Evolutionary conservation across 2,329 filamentous ascomycete species (phyloP), one percentile per base, ranked within the genome.

Genomic region (Xylariaceae sp.): DNA sequence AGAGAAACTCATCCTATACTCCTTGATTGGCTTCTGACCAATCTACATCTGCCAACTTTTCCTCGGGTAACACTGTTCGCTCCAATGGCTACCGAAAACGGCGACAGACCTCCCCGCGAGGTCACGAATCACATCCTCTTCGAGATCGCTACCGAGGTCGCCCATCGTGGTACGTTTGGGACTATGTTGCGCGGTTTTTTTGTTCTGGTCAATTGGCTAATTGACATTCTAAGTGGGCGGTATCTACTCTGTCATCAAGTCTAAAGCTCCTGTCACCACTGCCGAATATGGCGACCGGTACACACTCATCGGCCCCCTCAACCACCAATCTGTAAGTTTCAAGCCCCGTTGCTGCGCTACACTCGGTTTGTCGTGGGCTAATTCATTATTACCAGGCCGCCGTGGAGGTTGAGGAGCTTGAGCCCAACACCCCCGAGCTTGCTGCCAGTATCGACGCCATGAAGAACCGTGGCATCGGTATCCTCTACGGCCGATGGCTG

Each of bases 191-290:
- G 8, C 33, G 9, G 8, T 19, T 19, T 12, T 17, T 6, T 17
- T 19, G 33, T 19, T 6, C 13, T 9, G 33, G 33, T 19, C 18
- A 15, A 30, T 39, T 34, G 42, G 60, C 49, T 44, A 36, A 49
- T 28, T 15, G 16, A 8, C 33, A 9, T 18, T 6, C 33, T 18
- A 43, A 94, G 93, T 98, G 48, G 93, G 93, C 61, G 93, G 93
- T 58, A 98, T 98, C 70, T 98, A 98, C 75, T 97, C 91, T 13
- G 93, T 98, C 52, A 83, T 98, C 69, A 98, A 98, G 69, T 98
- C 93, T 48, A 98, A 98, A 69, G 91, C 93, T 29, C 91, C 93
- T 38, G 93, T 97, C 48, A 97, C 93, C 33, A 96, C 91, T 1
- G 89, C 89, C 47, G 93, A 98, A 68, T 98, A 97, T 93, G 93